Conservation (phyloP, 148 eudicot genomes). For the Tetragonia tetragonoides region DNA sequence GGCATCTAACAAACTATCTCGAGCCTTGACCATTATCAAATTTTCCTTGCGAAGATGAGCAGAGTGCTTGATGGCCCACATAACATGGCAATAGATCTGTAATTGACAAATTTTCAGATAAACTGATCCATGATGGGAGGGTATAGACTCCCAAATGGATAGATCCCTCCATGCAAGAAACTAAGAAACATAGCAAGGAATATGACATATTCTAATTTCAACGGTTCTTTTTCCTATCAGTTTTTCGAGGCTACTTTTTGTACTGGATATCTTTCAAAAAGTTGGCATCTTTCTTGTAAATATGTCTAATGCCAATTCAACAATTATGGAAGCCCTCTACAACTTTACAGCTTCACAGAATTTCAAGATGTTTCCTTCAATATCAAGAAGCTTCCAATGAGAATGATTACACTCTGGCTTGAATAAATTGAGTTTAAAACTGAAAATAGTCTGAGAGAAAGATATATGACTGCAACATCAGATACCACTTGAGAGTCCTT, state of each 20-base stretch:
- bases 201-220: neutral
- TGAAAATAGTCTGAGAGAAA: neutral
- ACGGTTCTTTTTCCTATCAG: neutral
- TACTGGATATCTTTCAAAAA: neutral
- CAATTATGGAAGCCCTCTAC: neutral
- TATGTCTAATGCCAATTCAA: neutral
- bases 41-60: too few relatives aligned
- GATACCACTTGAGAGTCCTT: neutral
- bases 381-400: too few relatives aligned
- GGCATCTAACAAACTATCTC: too few relatives aligned
- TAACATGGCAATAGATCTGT: too few relatives aligned
- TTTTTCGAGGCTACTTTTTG: neutral
- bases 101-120: too few relatives aligned
- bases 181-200: neutral
- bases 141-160: neutral
- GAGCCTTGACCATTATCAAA: too few relatives aligned
- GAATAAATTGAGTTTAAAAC: neutral
- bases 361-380: too few relatives aligned
- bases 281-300: neutral
- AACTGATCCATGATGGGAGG: neutral
- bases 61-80: too few relatives aligned
- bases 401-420: neutral
- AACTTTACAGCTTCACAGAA: neutral
- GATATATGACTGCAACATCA: neutral
- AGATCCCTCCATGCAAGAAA: neutral